Evolutionary conservation across 106 monocot genomes (phyloP).

Genomic region (Platanthera guangdongensis): DNA sequence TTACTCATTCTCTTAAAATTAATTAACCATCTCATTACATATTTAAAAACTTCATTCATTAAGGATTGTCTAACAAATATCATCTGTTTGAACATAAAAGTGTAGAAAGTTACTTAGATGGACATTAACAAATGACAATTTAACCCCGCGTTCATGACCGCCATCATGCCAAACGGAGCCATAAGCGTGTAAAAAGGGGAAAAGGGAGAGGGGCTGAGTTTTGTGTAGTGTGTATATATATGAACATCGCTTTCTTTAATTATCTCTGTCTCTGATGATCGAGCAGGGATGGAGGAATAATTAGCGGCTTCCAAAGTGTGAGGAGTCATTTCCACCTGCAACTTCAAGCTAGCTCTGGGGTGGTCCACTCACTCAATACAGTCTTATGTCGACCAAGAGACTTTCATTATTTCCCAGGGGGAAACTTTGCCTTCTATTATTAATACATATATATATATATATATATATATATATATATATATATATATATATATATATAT

Average conservation of each 20-base stretch:
- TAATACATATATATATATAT: neutral
- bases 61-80: too few species aligned
- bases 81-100: too few species aligned
- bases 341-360: neutral
- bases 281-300: too few species aligned
- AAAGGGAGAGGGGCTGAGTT: neutral
- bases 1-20: too few species aligned
- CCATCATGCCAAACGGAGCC: neutral
- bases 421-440: neutral
- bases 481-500: neutral
- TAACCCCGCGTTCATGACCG: too few species aligned
- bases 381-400: neutral
- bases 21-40: too few species aligned
- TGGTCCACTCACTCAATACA: neutral
- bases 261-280: neutral
- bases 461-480: too few species aligned
- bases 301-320: neutral
- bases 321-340: neutral
- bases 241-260: neutral
- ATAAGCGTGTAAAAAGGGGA: neutral
- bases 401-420: neutral
- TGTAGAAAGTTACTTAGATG: too few species aligned
- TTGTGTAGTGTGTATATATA: neutral
- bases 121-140: too few species aligned
- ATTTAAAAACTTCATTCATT: too few species aligned